phyloP scores from a whole-genome alignment of 1,284 basidiomycete genomes.

The Naganishia sp. region DNA sequence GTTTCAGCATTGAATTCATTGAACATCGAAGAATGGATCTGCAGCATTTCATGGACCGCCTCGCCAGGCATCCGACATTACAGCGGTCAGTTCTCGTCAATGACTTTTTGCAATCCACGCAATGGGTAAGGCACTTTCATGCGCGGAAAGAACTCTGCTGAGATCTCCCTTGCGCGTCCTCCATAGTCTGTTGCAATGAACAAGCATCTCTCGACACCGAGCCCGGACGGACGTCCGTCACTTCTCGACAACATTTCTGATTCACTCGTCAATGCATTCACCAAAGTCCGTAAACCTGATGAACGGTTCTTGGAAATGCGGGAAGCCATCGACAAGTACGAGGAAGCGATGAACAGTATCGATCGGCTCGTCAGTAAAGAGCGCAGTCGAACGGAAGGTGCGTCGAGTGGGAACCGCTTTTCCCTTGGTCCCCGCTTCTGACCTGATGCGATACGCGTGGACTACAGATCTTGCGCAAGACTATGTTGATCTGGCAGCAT shows the following conservation, averaged over 20 bases:
- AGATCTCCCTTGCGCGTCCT: neutral
- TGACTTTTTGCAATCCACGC: constrained; percentile 91
- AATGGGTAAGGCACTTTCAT: constrained; percentile 77
- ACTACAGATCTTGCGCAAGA: constrained; percentile 84
- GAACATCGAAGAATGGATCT: constrained; percentile 82
- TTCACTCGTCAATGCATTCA: constrained; percentile 85
- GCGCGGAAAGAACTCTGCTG: neutral
- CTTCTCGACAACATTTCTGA: constrained; percentile 93
- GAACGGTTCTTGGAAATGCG: constrained; percentile 90
- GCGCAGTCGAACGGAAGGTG: constrained; percentile 79
- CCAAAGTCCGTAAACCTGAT: constrained; percentile 93
- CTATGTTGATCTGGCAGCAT: constrained; percentile 93
- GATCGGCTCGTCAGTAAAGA: constrained; percentile 78
- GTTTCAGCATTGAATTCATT: constrained; percentile 96
- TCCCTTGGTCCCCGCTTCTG: neutral
- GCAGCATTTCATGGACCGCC: constrained; percentile 85
- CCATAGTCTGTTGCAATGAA: constrained; percentile 89
- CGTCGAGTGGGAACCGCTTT: constrained; percentile 53
- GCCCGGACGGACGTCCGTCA: constrained; percentile 74
- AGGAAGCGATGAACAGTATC: constrained; percentile 78
- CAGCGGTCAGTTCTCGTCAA: constrained; percentile 84
- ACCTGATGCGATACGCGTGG: constrained; percentile 41
- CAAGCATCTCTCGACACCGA: constrained; percentile 84
- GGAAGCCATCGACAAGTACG: constrained; percentile 88
- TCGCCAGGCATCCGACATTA: constrained; percentile 90